Evolutionary conservation across 2,329 filamentous ascomycete species (phyloP).

Genomic region (Aspergillus sclerotialis): DNA sequence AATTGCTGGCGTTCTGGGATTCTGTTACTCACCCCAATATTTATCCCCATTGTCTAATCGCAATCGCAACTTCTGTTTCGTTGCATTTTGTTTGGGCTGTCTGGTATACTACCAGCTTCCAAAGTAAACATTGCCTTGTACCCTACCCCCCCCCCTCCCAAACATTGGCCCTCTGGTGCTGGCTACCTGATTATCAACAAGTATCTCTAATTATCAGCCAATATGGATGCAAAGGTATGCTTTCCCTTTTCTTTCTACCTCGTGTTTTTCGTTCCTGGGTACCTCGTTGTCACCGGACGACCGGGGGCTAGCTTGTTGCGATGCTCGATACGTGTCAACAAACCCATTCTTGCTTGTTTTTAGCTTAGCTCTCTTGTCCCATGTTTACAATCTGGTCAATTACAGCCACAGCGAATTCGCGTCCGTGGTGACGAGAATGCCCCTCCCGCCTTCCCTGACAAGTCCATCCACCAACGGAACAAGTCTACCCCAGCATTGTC

Average conservation of each 20-base stretch:
- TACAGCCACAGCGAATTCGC: constrained; percentile 64
- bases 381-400: constrained; percentile 6
- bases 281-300: too few species aligned
- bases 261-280: not conserved
- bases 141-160: not conserved
- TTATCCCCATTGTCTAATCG: constrained; percentile 3
- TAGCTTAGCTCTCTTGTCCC: not conserved
- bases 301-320: constrained; percentile 9
- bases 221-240: constrained; percentile 45
- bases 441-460: constrained; percentile 40
- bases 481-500: constrained; percentile 67
- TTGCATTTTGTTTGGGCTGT: constrained; percentile 18
- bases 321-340: constrained; percentile 1
- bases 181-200: constrained; percentile 1
- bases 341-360: constrained; percentile 1
- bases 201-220: constrained; percentile 7
- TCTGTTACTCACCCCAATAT: constrained; percentile 4
- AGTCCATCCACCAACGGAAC: constrained; percentile 68
- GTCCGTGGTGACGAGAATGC: constrained; percentile 65
- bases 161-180: constrained; percentile 8
- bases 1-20: constrained; percentile 3
- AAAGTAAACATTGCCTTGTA: constrained; percentile 16
- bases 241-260: constrained; percentile 10
- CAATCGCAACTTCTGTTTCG: constrained; percentile 6
- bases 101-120: constrained; percentile 9